Percentiles rank a stretch among this genome's conserved stretches.
Conservation (phyloP, 1,284 basidiomycete species). For the Ganoderma meredithae region DNA sequence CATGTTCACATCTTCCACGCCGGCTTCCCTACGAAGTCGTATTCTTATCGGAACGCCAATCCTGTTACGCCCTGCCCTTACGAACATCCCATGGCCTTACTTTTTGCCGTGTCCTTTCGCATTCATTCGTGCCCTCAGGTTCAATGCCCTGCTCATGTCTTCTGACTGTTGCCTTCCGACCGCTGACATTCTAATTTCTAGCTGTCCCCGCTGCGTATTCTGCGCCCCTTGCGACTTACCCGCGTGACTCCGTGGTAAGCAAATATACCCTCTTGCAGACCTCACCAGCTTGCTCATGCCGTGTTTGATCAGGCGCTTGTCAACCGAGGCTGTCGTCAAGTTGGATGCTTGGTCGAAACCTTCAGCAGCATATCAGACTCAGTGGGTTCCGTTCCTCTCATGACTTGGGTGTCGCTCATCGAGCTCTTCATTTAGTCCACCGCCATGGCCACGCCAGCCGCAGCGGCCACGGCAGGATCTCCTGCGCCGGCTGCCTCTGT, state of each 20-base stretch:
- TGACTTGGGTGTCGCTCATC: neutral
- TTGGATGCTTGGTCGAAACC: neutral
- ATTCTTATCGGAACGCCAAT: neutral
- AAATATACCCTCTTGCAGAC: too few species aligned
- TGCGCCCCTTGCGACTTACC: constrained; percentile 6
- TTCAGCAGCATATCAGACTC: neutral
- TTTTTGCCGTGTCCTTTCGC: neutral
- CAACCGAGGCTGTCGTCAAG: neutral
- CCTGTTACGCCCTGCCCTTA: neutral
- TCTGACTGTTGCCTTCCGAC: neutral
- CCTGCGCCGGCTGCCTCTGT: neutral
- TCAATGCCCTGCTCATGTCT: too few species aligned
- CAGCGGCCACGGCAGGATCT: neutral
- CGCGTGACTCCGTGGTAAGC: neutral
- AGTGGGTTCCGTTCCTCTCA: neutral
- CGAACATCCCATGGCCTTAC: too few species aligned
- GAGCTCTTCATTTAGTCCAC: neutral
- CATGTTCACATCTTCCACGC: neutral
- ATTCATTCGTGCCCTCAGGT: neutral
- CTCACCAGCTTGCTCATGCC: neutral
- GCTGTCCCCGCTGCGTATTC: constrained; percentile 13
- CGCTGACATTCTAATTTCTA: constrained; percentile 5
- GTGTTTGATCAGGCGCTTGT: neutral
- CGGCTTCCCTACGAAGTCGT: neutral
- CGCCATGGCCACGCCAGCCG: neutral